These are phyloP conservation scores for Allodekkera sacchari DNA, from an alignment of 805 yeast genomes.

Conservation along the genomic window DNA sequence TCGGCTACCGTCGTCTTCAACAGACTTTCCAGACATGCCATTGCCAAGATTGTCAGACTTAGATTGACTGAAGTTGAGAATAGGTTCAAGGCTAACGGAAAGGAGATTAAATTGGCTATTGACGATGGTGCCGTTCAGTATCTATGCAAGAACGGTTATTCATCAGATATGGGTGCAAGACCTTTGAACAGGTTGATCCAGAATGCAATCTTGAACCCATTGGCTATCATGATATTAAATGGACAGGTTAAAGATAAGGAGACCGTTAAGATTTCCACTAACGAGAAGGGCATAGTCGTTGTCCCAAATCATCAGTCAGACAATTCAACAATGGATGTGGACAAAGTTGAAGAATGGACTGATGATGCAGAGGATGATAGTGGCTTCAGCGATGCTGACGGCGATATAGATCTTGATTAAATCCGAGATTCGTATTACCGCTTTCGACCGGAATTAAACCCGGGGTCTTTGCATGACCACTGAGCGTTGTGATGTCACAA, in stretches of 20 bases:
- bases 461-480: too few relatives aligned
- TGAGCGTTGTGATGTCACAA: too few relatives aligned
- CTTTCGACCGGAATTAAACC: too few relatives aligned
- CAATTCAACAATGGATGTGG: slow-evolving; percentile 43
- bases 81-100: slow-evolving; percentile 80
- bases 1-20: slow-evolving; percentile 90
- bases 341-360: slow-evolving; percentile 51
- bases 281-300: slow-evolving; percentile 64
- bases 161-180: slow-evolving; percentile 92
- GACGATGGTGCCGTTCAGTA: slow-evolving; percentile 72
- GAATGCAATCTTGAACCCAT: slow-evolving; percentile 72
- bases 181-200: slow-evolving; percentile 92
- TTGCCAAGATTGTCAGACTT: slow-evolving; percentile 82
- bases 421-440: too few relatives aligned
- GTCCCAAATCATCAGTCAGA: slow-evolving; percentile 75
- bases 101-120: slow-evolving; percentile 63
- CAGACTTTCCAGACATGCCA: slow-evolving; percentile 84
- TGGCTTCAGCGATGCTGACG: slow-evolving; percentile 23
- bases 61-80: slow-evolving; percentile 78
- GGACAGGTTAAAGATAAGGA: slow-evolving; percentile 89
- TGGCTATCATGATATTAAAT: slow-evolving; percentile 82
- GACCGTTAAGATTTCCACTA: slow-evolving; percentile 54
- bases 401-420: slow-evolving; percentile 18
- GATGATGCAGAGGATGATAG: slow-evolving; percentile 54
- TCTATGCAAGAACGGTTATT: slow-evolving; percentile 80